Percentiles rank a stretch among this genome's conserved stretches.
Conservation (phyloP, 371 early-diverging fungal genomes). For the Zychaea mexicana region DNA sequence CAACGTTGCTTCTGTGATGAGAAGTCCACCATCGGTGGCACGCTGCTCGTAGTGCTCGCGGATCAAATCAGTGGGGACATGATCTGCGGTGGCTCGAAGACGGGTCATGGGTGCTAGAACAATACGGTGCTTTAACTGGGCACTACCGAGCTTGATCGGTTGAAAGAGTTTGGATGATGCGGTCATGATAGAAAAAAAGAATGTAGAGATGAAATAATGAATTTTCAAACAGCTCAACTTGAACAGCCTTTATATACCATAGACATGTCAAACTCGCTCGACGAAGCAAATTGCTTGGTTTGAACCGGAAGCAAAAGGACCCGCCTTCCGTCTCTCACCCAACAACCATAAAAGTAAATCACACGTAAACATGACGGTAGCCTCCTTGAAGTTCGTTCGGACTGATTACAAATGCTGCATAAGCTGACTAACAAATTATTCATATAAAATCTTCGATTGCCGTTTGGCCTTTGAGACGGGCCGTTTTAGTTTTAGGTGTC, state of each 20-base stretch:
- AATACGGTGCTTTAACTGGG: conserved; percentile 47
- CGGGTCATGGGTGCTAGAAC: conserved; percentile 59
- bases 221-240: too few relatives aligned
- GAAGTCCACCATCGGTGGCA: conserved; percentile 52
- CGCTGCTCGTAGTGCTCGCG: conserved; percentile 62
- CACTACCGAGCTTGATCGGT: conserved; percentile 34
- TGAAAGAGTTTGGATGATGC: conserved; percentile 16
- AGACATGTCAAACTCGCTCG: background rate
- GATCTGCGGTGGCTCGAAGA: conserved; percentile 27
- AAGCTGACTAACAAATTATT: too few relatives aligned
- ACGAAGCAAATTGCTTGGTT: background rate
- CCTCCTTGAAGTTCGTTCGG: too few relatives aligned
- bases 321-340: background rate
- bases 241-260: background rate
- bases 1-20: conserved; percentile 62
- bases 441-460: too few relatives aligned
- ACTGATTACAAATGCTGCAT: too few relatives aligned
- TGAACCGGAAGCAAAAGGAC: background rate
- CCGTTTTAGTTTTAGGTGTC: too few relatives aligned
- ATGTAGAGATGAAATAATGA: too few relatives aligned
- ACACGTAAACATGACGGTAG: too few relatives aligned
- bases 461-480: too few relatives aligned
- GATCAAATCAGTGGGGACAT: conserved; percentile 40
- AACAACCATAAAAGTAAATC: background rate
- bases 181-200: background rate